Percentiles rank a stretch among this genome's conserved stretches.
phyloP scores from a whole-genome alignment of 495 filamentous ascomycete genomes.

The Pyrenopolyporus hunteri region DNA sequence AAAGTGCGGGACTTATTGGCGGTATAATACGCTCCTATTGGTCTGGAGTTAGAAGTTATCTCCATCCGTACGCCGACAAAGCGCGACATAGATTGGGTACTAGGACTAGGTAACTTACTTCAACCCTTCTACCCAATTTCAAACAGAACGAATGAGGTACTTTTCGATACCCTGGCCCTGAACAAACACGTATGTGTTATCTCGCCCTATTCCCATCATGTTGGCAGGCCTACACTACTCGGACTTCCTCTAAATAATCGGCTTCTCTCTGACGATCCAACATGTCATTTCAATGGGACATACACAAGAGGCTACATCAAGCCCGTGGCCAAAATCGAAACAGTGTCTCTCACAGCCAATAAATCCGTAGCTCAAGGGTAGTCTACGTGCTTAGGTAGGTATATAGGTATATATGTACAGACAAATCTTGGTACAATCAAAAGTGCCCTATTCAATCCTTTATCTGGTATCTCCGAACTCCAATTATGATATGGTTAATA shows the following conservation, averaged over 20 bases:
- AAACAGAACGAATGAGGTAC: no score
- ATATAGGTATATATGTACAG: constrained; percentile 29
- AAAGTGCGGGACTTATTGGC: neutral
- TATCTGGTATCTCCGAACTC: constrained; percentile 29
- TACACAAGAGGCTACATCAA: no score
- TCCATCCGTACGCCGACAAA: neutral
- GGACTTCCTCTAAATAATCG: no score
- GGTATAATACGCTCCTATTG: neutral
- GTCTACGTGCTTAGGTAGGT: constrained; percentile 10
- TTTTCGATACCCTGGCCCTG: no score
- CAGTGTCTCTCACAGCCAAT: neutral
- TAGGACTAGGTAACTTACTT: neutral
- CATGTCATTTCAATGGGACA: no score
- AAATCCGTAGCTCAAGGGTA: constrained; percentile 10
- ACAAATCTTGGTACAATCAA: constrained; percentile 24
- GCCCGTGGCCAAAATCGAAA: no score
- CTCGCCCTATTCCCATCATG: no score
- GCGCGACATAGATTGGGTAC: neutral
- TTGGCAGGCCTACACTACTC: no score
- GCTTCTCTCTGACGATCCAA: no score
- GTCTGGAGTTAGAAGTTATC: neutral
- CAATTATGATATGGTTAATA: constrained; percentile 13
- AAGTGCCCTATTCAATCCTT: constrained; percentile 27
- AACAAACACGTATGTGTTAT: no score
- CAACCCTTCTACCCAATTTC: neutral